Evolutionary conservation across 176 grass and related monocot genomes (phyloP).

Genomic region (Oryza meyeriana): DNA sequence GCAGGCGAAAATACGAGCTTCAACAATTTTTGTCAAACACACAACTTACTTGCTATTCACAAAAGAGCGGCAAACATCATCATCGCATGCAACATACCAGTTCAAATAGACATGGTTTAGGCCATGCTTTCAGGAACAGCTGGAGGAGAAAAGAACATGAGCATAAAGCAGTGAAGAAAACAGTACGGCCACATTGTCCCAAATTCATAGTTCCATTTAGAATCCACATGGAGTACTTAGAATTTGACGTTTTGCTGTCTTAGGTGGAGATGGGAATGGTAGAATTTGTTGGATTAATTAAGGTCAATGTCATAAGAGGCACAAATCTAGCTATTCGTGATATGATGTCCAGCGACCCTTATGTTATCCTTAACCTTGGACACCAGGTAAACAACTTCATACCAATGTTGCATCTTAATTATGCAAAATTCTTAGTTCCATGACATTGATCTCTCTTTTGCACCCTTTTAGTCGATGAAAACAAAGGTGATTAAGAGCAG

Average conservation of each 20-base stretch:
- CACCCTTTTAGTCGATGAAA: slow-evolving; percentile 75
- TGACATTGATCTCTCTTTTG: slow-evolving; percentile 18
- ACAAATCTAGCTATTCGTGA: slow-evolving; percentile 88
- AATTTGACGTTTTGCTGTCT: slow-evolving; percentile 15
- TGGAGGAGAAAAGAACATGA: slow-evolving; percentile 86
- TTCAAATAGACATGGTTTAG: slow-evolving; percentile 52
- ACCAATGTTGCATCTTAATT: not conserved
- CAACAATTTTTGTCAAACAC: slow-evolving; percentile 72
- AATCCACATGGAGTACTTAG: not conserved
- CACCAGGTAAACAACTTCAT: slow-evolving; percentile 61
- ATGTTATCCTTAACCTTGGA: slow-evolving; percentile 87
- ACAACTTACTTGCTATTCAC: slow-evolving; percentile 37
- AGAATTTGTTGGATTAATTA: slow-evolving; percentile 92
- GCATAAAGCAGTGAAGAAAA: slow-evolving; percentile 68
- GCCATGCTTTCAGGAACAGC: slow-evolving; percentile 79
- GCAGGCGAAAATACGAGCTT: slow-evolving; percentile 87
- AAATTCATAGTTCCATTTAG: slow-evolving; percentile 3
- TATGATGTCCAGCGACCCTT: slow-evolving; percentile 91
- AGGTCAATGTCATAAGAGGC: slow-evolving; percentile 73
- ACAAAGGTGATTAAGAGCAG: slow-evolving; percentile 91
- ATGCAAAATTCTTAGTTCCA: slow-evolving; percentile 2
- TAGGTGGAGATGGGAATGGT: slow-evolving; percentile 86
- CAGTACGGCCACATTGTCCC: slow-evolving; percentile 20
- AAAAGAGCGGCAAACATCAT: slow-evolving; percentile 37
- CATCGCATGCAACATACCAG: slow-evolving; percentile 51